Conservation (phyloP, 208 protist species). For the Wallacemonas sp. region DNA sequence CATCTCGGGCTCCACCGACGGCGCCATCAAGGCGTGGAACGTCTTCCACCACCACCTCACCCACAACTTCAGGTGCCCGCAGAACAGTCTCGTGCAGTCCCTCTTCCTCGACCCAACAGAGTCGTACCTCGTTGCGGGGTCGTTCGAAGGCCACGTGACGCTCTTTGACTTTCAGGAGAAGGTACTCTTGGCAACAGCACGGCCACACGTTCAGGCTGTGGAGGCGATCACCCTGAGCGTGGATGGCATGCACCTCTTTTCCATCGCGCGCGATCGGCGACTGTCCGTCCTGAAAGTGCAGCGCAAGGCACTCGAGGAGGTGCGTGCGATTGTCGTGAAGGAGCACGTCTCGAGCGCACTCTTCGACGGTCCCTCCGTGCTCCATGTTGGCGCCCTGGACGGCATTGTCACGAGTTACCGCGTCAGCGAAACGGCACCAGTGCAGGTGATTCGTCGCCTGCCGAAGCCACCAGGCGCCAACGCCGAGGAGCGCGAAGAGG, state of each 20-base stretch:
- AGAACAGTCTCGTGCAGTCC: constrained; percentile 54
- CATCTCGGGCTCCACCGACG: constrained; percentile 79
- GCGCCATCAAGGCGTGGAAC: constrained; percentile 87
- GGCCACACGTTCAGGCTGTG: constrained; percentile 82
- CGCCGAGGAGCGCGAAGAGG: constrained; percentile 47
- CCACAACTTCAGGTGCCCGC: constrained; percentile 75
- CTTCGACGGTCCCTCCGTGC: constrained; percentile 50
- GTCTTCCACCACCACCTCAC: constrained; percentile 89
- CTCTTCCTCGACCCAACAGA: constrained; percentile 63
- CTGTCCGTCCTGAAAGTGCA: constrained; percentile 45
- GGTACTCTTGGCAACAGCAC: constrained; percentile 36
- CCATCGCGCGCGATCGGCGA: constrained; percentile 75
- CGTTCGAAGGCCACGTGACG: constrained; percentile 82
- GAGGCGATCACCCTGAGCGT: constrained; percentile 59
- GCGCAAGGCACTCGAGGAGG: constrained; percentile 34
- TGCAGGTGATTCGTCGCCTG: constrained; percentile 42
- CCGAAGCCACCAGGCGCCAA: constrained; percentile 37
- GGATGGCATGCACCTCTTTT: constrained; percentile 49
- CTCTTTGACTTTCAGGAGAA: constrained; percentile 84
- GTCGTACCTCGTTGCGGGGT: constrained; percentile 63
- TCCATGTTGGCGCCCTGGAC: constrained; percentile 75
- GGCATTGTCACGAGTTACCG: constrained; percentile 70
- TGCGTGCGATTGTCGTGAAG: constrained; percentile 72
- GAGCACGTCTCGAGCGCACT: constrained; percentile 62
- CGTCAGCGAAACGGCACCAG: constrained; percentile 41